Evolutionary conservation across 2,329 filamentous ascomycete species (phyloP).

Genomic region (Calonectria hawksworthii): DNA sequence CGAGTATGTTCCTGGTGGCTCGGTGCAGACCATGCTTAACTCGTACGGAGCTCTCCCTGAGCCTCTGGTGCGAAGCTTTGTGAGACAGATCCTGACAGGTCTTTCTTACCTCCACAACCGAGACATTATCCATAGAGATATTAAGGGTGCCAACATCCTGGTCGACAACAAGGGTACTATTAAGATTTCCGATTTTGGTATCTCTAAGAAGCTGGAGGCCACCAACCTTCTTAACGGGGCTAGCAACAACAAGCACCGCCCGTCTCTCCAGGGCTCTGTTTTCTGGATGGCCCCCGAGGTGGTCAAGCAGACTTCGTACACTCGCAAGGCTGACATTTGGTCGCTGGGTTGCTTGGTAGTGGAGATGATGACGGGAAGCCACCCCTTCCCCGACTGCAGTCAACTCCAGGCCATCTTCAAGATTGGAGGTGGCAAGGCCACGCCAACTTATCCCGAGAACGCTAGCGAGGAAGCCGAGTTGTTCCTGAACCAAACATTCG

Average conservation of each 20-base stretch:
- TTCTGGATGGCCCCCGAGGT: conserved; percentile 99
- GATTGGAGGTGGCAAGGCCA: conserved; percentile 89
- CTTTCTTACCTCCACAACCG: conserved; percentile 93
- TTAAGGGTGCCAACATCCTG: conserved; percentile 98
- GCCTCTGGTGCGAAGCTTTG: conserved; percentile 94
- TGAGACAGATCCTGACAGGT: conserved; percentile 93
- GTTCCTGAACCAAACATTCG: conserved; percentile 92
- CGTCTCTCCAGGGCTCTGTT: conserved; percentile 94
- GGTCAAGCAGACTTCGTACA: conserved; percentile 97
- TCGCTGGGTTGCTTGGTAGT: conserved; percentile 96
- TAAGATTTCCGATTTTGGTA: conserved; percentile 99
- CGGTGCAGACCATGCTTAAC: conserved; percentile 98
- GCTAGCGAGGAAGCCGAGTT: conserved; percentile 86
- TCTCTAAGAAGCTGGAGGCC: conserved; percentile 97
- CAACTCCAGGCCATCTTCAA: conserved; percentile 99
- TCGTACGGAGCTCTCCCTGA: conserved; percentile 97
- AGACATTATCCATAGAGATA: conserved; percentile 98
- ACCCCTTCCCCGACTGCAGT: conserved; percentile 96
- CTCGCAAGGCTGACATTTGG: conserved; percentile 99
- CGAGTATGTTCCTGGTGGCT: conserved; percentile 97
- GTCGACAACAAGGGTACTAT: conserved; percentile 99
- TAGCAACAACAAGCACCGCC: conserved; percentile 76
- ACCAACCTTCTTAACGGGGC: conserved; percentile 83
- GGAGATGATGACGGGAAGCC: conserved; percentile 98
- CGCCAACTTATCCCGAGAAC: conserved; percentile 88